Conservation (phyloP, 2,329 filamentous ascomycete species). For the Nigrograna mackinnonii region DNA sequence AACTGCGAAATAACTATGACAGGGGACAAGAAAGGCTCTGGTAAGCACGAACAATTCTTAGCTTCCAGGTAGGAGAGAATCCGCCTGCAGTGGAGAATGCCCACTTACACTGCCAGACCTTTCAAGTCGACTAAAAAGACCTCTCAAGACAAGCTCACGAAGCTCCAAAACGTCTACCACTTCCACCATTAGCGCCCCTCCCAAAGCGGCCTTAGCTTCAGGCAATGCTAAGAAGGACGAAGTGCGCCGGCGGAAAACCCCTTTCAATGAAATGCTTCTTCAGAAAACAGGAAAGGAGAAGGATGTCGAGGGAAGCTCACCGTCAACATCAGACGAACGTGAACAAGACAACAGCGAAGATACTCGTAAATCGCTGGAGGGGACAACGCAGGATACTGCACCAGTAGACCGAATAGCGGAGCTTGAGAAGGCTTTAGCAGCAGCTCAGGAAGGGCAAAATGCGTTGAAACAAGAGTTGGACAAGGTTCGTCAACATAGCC, state of each 20-base stretch:
- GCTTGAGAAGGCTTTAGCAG: slow-evolving; percentile 29
- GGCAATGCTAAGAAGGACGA: slow-evolving; percentile 34
- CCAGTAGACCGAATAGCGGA: slow-evolving; percentile 21
- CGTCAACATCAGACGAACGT: slow-evolving; percentile 6
- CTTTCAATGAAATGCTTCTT: slow-evolving; percentile 35
- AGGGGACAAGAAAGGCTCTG: slow-evolving; percentile 28
- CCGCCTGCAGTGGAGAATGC: too few species aligned
- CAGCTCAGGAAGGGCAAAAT: slow-evolving; percentile 24
- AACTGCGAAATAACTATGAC: slow-evolving; percentile 21
- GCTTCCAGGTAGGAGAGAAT: too few species aligned
- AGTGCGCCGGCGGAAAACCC: slow-evolving; percentile 28
- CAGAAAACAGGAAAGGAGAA: slow-evolving; percentile 15
- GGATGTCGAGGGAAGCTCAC: slow-evolving; percentile 7
- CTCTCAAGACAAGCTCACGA: slow-evolving; percentile 23
- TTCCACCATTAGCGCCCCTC: slow-evolving; percentile 26
- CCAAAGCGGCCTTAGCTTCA: slow-evolving; percentile 31
- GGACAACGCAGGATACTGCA: slow-evolving; percentile 4
- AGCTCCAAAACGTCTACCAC: slow-evolving; percentile 22
- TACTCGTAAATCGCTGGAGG: too few species aligned
- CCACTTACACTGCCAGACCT: slow-evolving; percentile 19
- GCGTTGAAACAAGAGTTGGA: slow-evolving; percentile 27
- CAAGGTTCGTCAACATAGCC: slow-evolving; percentile 19
- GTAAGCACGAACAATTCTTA: slow-evolving; percentile 15
- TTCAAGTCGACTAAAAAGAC: slow-evolving; percentile 28
- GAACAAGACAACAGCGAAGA: slow-evolving; percentile 8